Percentiles rank a stretch among this genome's conserved stretches.
phyloP scores from a whole-genome alignment of 225 moss, liverwort and hornwort genomes.

The Anthoceros angustus region DNA sequence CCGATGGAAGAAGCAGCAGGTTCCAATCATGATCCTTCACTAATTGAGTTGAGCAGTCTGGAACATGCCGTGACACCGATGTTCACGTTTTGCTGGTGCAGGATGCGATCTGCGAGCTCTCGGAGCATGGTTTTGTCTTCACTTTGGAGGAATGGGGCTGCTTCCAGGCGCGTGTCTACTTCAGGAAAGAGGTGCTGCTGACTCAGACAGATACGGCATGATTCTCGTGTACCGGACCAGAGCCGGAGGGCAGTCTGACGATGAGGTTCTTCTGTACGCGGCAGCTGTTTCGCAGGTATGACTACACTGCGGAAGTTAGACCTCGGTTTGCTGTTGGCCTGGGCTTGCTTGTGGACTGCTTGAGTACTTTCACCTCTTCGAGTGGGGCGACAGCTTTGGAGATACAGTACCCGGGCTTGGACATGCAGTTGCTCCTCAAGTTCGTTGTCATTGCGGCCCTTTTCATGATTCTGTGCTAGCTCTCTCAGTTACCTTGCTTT shows the following conservation, averaged over 20 bases:
- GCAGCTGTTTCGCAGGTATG: slow-evolving; percentile 88
- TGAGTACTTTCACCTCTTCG: slow-evolving; percentile 83
- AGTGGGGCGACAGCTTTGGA: slow-evolving; percentile 73
- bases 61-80: not conserved
- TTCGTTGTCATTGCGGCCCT: slow-evolving; percentile 7
- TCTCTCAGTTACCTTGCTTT: not conserved
- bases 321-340: slow-evolving; percentile 89
- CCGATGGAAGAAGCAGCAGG: slow-evolving; percentile 99
- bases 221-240: not conserved
- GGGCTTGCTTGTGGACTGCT: slow-evolving; percentile 79
- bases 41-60: not conserved
- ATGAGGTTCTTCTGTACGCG: not conserved
- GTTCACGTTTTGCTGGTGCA: slow-evolving; percentile 13
- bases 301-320: slow-evolving; percentile 56
- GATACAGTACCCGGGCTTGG: slow-evolving; percentile 79
- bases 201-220: not conserved
- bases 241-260: not conserved
- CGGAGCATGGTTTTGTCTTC: slow-evolving; percentile 89
- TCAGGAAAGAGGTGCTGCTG: slow-evolving; percentile 70
- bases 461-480: not conserved
- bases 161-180: slow-evolving; percentile 91
- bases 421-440: slow-evolving; percentile 97
- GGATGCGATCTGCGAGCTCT: slow-evolving; percentile 91
- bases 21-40: slow-evolving; percentile 7
- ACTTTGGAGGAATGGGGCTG: slow-evolving; percentile 94